phyloP scores from a whole-genome alignment of 768 basidiomycete species.

The Amanita thiersii region DNA sequence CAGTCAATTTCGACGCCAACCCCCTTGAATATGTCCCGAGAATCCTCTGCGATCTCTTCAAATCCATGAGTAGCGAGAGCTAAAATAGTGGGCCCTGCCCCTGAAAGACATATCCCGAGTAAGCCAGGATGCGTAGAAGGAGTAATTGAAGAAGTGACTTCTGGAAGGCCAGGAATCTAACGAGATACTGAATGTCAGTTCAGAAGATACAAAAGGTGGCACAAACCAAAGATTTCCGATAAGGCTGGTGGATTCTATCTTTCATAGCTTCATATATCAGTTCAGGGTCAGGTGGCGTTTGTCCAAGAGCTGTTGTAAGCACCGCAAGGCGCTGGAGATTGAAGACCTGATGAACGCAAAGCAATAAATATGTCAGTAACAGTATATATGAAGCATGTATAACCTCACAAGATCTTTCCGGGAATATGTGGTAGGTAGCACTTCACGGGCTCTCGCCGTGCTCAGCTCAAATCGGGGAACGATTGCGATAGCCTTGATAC shows the following conservation, averaged over 20 bases:
- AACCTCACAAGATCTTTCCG: slow-evolving; percentile 93
- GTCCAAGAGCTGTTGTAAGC: slow-evolving; percentile 86
- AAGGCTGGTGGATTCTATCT: slow-evolving; percentile 95
- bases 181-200: background rate
- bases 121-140: slow-evolving; percentile 89
- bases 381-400: slow-evolving; percentile 21
- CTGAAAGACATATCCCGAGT: slow-evolving; percentile 94
- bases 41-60: slow-evolving; percentile 79
- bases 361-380: slow-evolving; percentile 1
- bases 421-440: slow-evolving; percentile 78
- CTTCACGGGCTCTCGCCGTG: slow-evolving; percentile 89
- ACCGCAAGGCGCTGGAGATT: slow-evolving; percentile 96
- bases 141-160: slow-evolving; percentile 84
- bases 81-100: slow-evolving; percentile 95
- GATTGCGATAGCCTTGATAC: slow-evolving; percentile 88
- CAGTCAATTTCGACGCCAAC: slow-evolving; percentile 82
- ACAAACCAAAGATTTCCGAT: slow-evolving; percentile 78
- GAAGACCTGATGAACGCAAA: slow-evolving; percentile 62
- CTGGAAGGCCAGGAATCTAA: slow-evolving; percentile 95
- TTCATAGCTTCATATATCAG: slow-evolving; percentile 99
- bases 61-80: slow-evolving; percentile 86
- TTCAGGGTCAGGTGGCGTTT: slow-evolving; percentile 86
- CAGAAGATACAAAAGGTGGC: background rate
- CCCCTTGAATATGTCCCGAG: slow-evolving; percentile 60
- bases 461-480: slow-evolving; percentile 94